Evolutionary conservation across 805 yeast species (phyloP), one percentile per base, ranked within the genome.

Genomic region (Suhomyces vadensis): DNA sequence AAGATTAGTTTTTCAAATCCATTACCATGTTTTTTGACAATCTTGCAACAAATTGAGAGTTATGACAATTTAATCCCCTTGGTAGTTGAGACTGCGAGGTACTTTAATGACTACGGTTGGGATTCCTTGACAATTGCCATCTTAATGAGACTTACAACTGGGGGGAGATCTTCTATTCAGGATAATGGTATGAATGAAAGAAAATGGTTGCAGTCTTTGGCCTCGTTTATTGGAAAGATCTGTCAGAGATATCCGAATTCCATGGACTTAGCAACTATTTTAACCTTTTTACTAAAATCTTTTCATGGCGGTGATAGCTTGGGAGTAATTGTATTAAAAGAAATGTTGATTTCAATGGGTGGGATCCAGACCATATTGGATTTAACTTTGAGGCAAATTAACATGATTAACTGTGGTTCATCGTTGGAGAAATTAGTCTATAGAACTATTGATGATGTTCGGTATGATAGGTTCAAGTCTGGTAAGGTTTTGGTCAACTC

Each of bases 1-100:
- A 82, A 83, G 51, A 72, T 88, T 9, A 77, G 90, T 16, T 82
- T 80, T 47, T 66, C 85, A 1, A 88, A 88, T 59, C 97, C 98
- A 1, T 59, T 90, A 14, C 85, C 95, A 2, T 80, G 90, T 10
- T 78, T 91, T 35, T 66, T 78, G 17, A 83, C 87, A 0, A 75
- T 87, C 37, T 72, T 91, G 8, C 80, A 81, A 37, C 97, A 89
- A 57, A 81, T 92, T 50, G 98, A 92, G 63, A 88, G 94, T 67
- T 92, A 92, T 59, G 96, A 86, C 57, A 92, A 92, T 57, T 77
- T 92, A 50, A 85, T 84, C 36, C 82, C 80, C 29, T 71, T 92
- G 45, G 81, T 92, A 5, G 90, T 88, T 7, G 84, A 84, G 37
- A 79, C 94, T 5, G 89, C 96, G 0, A 70, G 81, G 31, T 84